Conservation (phyloP, 163 green algal genomes). For the Chlorella variabilis region DNA sequence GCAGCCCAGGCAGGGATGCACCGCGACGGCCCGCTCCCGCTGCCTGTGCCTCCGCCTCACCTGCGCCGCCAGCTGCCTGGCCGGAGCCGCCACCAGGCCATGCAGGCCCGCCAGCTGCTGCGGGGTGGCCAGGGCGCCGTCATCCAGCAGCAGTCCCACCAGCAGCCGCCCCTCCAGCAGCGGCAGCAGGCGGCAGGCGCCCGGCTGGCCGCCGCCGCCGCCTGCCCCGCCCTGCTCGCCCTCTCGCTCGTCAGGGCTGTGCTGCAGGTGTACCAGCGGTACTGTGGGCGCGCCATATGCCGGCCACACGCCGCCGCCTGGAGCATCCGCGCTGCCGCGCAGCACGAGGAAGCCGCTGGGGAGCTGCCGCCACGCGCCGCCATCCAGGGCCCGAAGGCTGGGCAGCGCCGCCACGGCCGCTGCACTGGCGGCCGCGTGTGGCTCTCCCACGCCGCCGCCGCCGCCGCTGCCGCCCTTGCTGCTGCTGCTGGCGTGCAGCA, state of each 20-base stretch:
- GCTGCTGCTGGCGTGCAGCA: conserved; percentile 45
- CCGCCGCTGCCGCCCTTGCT: background rate
- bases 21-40: too few relatives aligned
- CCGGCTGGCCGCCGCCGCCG: background rate
- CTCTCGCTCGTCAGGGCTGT: background rate
- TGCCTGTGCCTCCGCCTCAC: background rate
- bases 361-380: conserved; percentile 34
- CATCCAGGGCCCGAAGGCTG: conserved; percentile 12
- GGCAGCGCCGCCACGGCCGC: background rate
- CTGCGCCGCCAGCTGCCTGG: conserved; percentile 18
- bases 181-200: background rate
- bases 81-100: conserved; percentile 3
- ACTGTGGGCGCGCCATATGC: background rate
- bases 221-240: too few relatives aligned
- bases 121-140: background rate
- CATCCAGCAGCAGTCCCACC: conserved; percentile 21
- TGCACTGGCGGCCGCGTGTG: too few relatives aligned
- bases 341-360: conserved; percentile 41
- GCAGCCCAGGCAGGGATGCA: too few relatives aligned
- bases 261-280: conserved; percentile 27
- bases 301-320: background rate
- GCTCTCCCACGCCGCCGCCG: background rate
- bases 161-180: conserved; percentile 34
- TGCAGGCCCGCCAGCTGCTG: conserved; percentile 25
- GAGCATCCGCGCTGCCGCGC: background rate